Percentiles rank a stretch among this genome's conserved stretches.
phyloP scores from a whole-genome alignment of 139 green algal species.

The Dunaliella primolecta region DNA sequence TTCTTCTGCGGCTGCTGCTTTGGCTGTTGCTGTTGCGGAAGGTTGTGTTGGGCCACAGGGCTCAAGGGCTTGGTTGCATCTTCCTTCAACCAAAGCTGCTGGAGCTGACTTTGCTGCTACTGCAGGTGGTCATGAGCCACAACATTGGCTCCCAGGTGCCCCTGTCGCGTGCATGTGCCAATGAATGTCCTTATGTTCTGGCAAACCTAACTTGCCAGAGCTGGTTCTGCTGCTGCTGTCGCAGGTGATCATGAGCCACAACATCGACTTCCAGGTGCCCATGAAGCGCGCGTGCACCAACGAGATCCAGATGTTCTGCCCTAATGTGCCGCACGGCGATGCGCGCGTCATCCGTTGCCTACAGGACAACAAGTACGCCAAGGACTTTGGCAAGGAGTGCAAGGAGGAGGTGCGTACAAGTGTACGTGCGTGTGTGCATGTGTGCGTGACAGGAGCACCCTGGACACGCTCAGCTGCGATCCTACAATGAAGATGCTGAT shows the following conservation, averaged over 20 bases:
- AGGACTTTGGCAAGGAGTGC: slow-evolving; percentile 72
- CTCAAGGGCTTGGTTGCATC: too few relatives aligned
- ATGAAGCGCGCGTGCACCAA: slow-evolving; percentile 71
- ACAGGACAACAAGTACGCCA: slow-evolving; percentile 61
- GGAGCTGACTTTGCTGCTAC: too few relatives aligned
- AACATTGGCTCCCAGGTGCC: slow-evolving; percentile 77
- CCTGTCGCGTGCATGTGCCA: slow-evolving; percentile 62
- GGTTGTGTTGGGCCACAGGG: too few relatives aligned
- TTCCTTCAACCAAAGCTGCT: too few relatives aligned
- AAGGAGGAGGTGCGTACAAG: slow-evolving; percentile 44
- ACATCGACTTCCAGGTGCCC: slow-evolving; percentile 73
- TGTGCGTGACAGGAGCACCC: too few relatives aligned
- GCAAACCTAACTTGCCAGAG: not conserved
- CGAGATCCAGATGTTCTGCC: slow-evolving; percentile 76
- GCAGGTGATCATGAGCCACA: slow-evolving; percentile 62
- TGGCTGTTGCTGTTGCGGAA: too few relatives aligned
- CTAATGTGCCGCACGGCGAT: slow-evolving; percentile 71
- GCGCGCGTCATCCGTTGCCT: slow-evolving; percentile 66
- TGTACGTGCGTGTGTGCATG: not conserved
- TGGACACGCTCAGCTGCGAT: too few relatives aligned
- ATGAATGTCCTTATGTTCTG: slow-evolving; percentile 27
- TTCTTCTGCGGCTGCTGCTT: too few relatives aligned
- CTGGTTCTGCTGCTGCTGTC: slow-evolving; percentile 24
- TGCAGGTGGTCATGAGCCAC: slow-evolving; percentile 40
- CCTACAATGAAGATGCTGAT: too few relatives aligned